These are phyloP conservation scores for Cyclospora cayetanensis DNA, from an alignment of 169 alveolate genomes.

Conservation along the genomic window DNA sequence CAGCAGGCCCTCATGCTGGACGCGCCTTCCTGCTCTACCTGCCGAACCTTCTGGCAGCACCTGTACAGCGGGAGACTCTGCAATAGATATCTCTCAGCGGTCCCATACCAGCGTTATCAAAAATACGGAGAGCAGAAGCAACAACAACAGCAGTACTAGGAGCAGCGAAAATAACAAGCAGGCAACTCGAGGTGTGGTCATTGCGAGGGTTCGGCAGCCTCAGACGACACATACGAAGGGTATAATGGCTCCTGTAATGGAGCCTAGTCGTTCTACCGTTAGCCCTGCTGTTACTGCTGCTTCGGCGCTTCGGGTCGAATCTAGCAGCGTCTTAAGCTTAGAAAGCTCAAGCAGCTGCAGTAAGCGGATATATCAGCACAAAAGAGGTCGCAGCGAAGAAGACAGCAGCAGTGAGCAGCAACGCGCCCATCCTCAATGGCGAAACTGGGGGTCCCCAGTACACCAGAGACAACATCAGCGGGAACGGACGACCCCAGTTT, in stretches of 20 bases:
- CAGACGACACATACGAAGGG: too few relatives aligned
- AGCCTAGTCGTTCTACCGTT: background rate
- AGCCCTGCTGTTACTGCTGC: background rate
- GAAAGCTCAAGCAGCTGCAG: background rate
- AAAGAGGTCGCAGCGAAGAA: background rate
- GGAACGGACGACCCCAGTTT: background rate
- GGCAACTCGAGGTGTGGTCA: too few relatives aligned
- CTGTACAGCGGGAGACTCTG: background rate
- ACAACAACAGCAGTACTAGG: background rate
- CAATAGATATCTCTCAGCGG: background rate
- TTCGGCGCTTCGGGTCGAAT: background rate
- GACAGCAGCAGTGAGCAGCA: background rate
- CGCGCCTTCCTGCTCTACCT: background rate
- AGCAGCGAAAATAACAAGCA: background rate
- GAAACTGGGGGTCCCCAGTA: background rate
- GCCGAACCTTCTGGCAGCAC: background rate
- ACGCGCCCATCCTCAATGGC: background rate
- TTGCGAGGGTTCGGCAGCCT: too few relatives aligned
- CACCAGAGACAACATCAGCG: background rate
- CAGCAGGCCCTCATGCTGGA: background rate
- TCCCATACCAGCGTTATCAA: background rate
- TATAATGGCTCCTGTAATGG: background rate
- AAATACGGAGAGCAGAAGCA: conserved; percentile 34
- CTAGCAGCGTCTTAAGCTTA: too few relatives aligned
- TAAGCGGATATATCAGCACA: background rate